Percentiles rank a stretch among this genome's conserved stretches.
Conservation (phyloP, 2,329 filamentous ascomycete genomes). For the Aspergillus glaucus region DNA sequence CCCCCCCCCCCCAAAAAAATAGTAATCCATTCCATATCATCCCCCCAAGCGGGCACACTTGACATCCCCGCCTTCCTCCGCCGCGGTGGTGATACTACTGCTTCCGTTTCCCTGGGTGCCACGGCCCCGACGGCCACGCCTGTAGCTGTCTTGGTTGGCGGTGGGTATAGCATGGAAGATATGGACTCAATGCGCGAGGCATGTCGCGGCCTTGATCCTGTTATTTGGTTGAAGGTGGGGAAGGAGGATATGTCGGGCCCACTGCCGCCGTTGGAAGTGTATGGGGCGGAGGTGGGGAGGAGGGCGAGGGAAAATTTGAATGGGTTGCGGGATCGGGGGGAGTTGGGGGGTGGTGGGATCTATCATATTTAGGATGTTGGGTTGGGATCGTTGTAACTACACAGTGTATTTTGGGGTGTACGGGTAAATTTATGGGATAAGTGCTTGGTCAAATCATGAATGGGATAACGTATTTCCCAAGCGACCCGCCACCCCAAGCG, state of each 20-base stretch:
- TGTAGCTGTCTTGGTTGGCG: no score
- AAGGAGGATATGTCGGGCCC: not conserved
- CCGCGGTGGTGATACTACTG: no score
- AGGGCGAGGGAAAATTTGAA: not conserved
- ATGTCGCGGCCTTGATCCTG: not conserved
- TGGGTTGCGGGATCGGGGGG: not conserved
- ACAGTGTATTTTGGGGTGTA: no score
- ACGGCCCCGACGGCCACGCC: no score
- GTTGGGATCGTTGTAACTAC: not conserved
- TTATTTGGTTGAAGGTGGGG: not conserved
- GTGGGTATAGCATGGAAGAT: not conserved
- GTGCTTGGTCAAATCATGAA: not conserved
- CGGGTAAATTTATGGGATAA: not conserved
- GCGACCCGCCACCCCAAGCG: no score
- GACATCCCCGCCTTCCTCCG: no score
- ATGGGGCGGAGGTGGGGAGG: not conserved
- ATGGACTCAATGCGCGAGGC: not conserved
- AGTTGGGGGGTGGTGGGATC: not conserved
- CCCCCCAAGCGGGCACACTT: no score
- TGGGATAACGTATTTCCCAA: no score
- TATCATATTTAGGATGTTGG: not conserved
- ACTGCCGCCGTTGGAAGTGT: not conserved
- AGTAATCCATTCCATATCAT: no score
- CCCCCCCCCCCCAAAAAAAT: no score
- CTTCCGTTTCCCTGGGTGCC: no score